Conservation (phyloP, 305 asterid genomes). For the Salvia sclarea region DNA sequence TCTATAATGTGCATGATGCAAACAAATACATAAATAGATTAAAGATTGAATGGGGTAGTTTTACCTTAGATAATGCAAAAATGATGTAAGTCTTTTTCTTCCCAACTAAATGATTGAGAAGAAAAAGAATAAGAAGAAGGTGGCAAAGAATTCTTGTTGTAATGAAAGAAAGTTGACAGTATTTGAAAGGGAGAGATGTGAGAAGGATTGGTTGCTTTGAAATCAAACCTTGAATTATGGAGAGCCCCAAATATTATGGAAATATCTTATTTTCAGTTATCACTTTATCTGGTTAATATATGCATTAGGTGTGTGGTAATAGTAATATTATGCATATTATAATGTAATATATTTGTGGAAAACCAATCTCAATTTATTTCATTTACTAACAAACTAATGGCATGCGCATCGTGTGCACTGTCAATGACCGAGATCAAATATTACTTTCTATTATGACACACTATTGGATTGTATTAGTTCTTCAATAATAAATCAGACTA, state of each 20-base stretch:
- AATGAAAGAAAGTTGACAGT: conserved; percentile 21
- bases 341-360: too few species aligned
- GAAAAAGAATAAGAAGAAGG: conserved; percentile 27
- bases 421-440: too few species aligned
- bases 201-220: conserved; percentile 25
- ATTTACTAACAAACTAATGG: too few species aligned
- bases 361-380: too few species aligned
- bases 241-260: conserved; percentile 33
- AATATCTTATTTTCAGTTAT: background rate
- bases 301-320: background rate
- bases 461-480: too few species aligned
- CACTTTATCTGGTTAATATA: background rate
- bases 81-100: conserved; percentile 33
- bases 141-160: conserved; percentile 20
- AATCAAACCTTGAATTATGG: conserved; percentile 45
- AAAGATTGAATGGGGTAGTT: background rate
- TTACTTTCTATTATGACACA: too few species aligned
- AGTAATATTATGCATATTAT: background rate
- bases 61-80: conserved; percentile 34
- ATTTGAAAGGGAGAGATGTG: conserved; percentile 25
- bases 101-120: conserved; percentile 33
- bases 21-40: background rate
- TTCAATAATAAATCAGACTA: too few species aligned
- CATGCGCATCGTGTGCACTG: too few species aligned
- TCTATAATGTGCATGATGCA: background rate